Evolutionary conservation across 495 filamentous ascomycete species (phyloP), one percentile per base, ranked within the genome.

Genomic region (Penicillium longicatenatum): DNA sequence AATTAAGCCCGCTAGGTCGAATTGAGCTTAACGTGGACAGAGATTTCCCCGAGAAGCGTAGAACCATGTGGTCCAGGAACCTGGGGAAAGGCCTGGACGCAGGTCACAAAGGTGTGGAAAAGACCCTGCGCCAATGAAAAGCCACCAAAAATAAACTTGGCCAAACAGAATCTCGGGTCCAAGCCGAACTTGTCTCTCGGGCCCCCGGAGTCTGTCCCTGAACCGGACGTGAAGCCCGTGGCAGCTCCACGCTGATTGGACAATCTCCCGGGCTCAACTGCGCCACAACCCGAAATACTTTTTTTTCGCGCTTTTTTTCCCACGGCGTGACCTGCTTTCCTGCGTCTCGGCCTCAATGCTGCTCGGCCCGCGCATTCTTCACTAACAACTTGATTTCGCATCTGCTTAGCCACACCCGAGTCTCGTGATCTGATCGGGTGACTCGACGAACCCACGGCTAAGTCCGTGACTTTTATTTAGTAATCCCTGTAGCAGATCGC

Each of bases 151-250:
- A 44, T 26, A 53, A 30, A 29, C 37, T 21, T 37, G 17, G 41
- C 52, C 52, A 54, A 54, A 54, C 52, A 54, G n/a, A 54, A 9
- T 31, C 52, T 54, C 51, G 51, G 51, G 8, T 44, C 21, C 10
- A 22, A 12, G 24, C 51, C 51, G 22, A 42, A 16, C 19, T n/a
- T 19, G 37, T 54, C 14, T 54, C 39, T 35, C 48, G 48, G 33
- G 47, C 30, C 9, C 6, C 12, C 26, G 33, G 48, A 24, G 10
- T 22, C 12, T 1, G n/a, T 35, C 29, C 30, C 48, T 48, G 45
- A 48, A 48, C 14, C 24, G 45, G 45, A 9, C 24, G 4, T 29
- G 45, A 4, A 2, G 21, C 16, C 45, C 45, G 45, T 16, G 14
- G 12, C 4, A 9, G 2, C 45, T 17, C 21, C 1, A n/a, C 24